Evolutionary conservation across 1,284 basidiomycete species (phyloP).

Genomic region (Boletus semigastroideus): DNA sequence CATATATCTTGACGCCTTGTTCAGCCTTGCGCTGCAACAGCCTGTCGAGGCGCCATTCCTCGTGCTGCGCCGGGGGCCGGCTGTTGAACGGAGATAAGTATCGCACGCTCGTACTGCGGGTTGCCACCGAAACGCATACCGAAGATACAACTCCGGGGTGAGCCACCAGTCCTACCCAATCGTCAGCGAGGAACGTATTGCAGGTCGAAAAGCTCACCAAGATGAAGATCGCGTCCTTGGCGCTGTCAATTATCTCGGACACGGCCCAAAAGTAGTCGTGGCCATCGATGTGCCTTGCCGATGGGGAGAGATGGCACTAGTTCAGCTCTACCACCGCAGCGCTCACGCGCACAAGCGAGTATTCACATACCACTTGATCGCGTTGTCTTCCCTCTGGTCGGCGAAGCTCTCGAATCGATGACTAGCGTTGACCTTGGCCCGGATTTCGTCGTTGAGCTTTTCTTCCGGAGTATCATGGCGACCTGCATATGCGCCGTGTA

Average conservation of each 20-base stretch:
- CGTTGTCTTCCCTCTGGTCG: conserved; percentile 62
- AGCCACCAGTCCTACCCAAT: conserved; percentile 81
- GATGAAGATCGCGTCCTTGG: conserved; percentile 78
- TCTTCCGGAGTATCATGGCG: conserved; percentile 79
- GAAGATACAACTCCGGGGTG: conserved; percentile 87
- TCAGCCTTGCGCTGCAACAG: conserved; percentile 85
- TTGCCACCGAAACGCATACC: conserved; percentile 14
- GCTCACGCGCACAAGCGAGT: background rate
- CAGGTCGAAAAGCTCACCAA: conserved; percentile 40
- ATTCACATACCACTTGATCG: conserved; percentile 75
- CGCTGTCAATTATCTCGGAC: conserved; percentile 82
- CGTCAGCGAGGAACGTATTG: conserved; percentile 6
- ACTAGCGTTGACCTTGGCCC: conserved; percentile 68
- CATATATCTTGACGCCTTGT: conserved; percentile 86
- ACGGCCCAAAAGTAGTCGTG: conserved; percentile 95
- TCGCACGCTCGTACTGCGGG: background rate
- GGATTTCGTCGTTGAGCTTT: conserved; percentile 60
- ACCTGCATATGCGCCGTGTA: conserved; percentile 33
- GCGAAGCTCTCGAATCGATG: conserved; percentile 91
- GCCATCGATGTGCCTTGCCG: conserved; percentile 78
- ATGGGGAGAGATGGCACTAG: background rate
- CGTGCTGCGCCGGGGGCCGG: conserved; percentile 79
- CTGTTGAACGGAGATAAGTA: conserved; percentile 33
- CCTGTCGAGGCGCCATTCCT: conserved; percentile 85
- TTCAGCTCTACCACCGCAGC: background rate